phyloP scores from a whole-genome alignment of 768 basidiomycete genomes.

The Suillus americanus region DNA sequence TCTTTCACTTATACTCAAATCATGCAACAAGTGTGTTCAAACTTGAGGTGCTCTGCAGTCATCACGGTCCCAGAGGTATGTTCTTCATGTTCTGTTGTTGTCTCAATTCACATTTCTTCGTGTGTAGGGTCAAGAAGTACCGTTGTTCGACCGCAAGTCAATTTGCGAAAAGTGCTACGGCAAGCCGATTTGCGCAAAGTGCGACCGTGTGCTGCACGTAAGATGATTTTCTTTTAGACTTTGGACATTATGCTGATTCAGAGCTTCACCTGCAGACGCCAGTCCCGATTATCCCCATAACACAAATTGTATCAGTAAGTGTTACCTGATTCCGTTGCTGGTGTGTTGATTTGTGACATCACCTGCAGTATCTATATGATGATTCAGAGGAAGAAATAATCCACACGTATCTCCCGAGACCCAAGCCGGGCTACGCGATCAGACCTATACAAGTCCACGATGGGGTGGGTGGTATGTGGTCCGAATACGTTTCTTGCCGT shows the following conservation, averaged over 20 bases:
- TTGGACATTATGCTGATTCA: not conserved
- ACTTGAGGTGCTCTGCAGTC: not conserved
- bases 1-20: not conserved
- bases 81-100: not conserved
- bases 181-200: not conserved
- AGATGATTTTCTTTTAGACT: not conserved
- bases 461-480: not conserved
- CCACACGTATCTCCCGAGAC: not conserved
- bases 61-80: not conserved
- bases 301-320: not conserved
- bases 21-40: not conserved
- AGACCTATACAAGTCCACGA: not conserved
- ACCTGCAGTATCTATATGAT: not conserved
- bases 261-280: not conserved
- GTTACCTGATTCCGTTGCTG: not conserved
- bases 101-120: not conserved
- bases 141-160: not conserved
- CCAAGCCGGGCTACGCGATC: not conserved
- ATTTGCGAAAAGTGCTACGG: not conserved
- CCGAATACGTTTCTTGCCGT: not conserved
- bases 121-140: not conserved
- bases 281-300: not conserved
- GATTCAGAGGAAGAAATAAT: not conserved
- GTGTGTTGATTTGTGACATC: not conserved
- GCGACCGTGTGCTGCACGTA: not conserved